These are phyloP conservation scores for Ustilago sp. DNA, from an alignment of 1,284 basidiomycete species.

Conservation along the genomic window DNA sequence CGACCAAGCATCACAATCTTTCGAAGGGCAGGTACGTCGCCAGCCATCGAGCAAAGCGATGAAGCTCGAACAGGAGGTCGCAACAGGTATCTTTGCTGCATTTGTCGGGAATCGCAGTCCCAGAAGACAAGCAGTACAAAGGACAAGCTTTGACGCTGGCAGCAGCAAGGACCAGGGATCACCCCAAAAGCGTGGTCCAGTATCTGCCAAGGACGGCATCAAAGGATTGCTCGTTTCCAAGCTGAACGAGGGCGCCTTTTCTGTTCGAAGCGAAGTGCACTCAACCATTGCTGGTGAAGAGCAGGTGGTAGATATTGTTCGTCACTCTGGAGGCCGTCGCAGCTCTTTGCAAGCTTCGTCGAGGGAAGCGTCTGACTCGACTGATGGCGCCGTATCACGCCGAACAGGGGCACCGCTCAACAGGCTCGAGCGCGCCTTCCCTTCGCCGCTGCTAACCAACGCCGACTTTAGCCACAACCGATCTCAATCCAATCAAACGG, in stretches of 20 bases:
- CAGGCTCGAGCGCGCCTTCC: slow-evolving; percentile 39
- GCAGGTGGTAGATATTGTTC: slow-evolving; percentile 31
- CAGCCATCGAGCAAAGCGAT: slow-evolving; percentile 38
- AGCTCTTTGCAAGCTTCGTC: slow-evolving; percentile 9
- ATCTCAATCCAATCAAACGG: slow-evolving; percentile 15
- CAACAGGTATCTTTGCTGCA: slow-evolving; percentile 40
- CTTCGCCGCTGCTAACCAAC: slow-evolving; percentile 31
- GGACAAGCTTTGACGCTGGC: slow-evolving; percentile 14
- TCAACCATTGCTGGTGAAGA: slow-evolving; percentile 11
- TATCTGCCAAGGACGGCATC: not conserved
- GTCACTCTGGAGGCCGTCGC: slow-evolving; percentile 11
- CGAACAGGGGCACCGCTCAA: slow-evolving; percentile 6
- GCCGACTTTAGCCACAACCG: slow-evolving; percentile 17
- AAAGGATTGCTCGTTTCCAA: slow-evolving; percentile 43
- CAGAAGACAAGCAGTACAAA: slow-evolving; percentile 23
- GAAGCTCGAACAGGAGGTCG: slow-evolving; percentile 42
- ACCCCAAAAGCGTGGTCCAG: not conserved
- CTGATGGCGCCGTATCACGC: not conserved
- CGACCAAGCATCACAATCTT: not conserved
- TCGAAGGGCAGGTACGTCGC: slow-evolving; percentile 16
- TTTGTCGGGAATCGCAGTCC: slow-evolving; percentile 52
- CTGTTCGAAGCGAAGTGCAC: slow-evolving; percentile 19
- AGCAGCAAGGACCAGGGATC: not conserved
- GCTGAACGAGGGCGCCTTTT: slow-evolving; percentile 25
- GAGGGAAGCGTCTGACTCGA: slow-evolving; percentile 3